Evolutionary conservation across 2,329 filamentous ascomycete species (phyloP).

Genomic region (Uncinocarpus reesii): DNA sequence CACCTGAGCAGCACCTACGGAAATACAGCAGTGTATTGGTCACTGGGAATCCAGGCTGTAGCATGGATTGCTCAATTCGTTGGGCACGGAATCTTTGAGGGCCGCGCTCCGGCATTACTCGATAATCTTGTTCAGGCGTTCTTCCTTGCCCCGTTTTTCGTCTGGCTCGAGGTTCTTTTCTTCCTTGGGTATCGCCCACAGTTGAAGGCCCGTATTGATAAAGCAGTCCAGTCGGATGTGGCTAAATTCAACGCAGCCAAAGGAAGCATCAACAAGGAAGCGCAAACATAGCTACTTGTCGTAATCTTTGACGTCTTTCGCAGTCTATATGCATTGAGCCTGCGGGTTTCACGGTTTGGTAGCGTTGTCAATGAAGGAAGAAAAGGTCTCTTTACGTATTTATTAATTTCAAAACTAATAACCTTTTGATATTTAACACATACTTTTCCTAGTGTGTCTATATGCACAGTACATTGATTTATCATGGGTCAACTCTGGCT

Average conservation of each 20-base stretch:
- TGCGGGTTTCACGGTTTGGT: no score
- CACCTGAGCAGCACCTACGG: constrained; percentile 58
- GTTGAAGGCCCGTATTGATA: constrained; percentile 69
- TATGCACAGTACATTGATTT: no score
- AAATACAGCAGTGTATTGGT: constrained; percentile 51
- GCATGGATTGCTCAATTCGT: constrained; percentile 86
- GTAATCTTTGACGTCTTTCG: not conserved
- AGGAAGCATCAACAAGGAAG: constrained; percentile 16
- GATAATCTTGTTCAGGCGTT: constrained; percentile 88
- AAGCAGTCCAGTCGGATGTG: constrained; percentile 64
- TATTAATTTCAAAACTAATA: no score
- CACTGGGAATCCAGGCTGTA: constrained; percentile 57
- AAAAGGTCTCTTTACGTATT: no score
- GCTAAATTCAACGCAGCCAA: constrained; percentile 58
- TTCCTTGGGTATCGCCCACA: constrained; percentile 80
- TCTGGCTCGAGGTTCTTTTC: constrained; percentile 93
- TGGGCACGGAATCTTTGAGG: constrained; percentile 81
- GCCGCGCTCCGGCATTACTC: constrained; percentile 74
- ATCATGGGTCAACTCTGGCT: no score
- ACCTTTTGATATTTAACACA: no score
- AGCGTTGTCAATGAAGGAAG: no score
- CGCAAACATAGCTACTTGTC: not conserved
- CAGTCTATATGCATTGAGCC: no score
- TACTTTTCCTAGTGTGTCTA: no score
- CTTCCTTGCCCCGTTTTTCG: constrained; percentile 88